phyloP scores from a whole-genome alignment of 495 filamentous ascomycete species.

The Podospora didyma region DNA sequence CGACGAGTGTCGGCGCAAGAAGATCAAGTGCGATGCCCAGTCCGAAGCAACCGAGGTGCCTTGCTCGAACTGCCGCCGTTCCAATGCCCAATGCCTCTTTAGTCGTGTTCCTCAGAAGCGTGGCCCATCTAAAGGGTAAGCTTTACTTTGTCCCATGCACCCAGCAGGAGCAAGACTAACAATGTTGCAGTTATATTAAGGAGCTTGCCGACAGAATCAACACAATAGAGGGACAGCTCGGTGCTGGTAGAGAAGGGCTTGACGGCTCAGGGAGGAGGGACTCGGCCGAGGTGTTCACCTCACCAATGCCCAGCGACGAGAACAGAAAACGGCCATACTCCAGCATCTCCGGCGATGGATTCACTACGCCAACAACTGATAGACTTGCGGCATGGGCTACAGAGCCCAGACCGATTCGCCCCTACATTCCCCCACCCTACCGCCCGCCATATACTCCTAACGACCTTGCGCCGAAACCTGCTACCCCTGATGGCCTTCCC shows the following conservation, averaged over 20 bases:
- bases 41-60: conserved; percentile 73
- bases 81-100: conserved; percentile 75
- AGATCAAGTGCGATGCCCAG: conserved; percentile 91
- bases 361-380: conserved; percentile 28
- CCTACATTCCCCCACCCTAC: conserved; percentile 29
- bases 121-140: conserved; percentile 90
- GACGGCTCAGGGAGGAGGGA: conserved; percentile 26
- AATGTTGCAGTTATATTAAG: conserved; percentile 79
- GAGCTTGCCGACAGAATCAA: conserved; percentile 87
- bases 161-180: not conserved
- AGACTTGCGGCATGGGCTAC: conserved; percentile 31
- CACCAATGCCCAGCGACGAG: conserved; percentile 31
- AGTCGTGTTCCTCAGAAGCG: conserved; percentile 92
- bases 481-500: conserved; percentile 25
- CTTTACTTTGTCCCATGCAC: not conserved
- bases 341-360: conserved; percentile 39
- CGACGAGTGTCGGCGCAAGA: conserved; percentile 93
- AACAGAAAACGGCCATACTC: conserved; percentile 43
- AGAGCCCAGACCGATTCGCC: conserved; percentile 39
- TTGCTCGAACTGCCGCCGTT: conserved; percentile 82
- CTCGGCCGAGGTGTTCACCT: conserved; percentile 34
- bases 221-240: conserved; percentile 66
- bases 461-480: conserved; percentile 30
- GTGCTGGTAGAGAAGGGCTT: conserved; percentile 21
- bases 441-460: conserved; percentile 35